Percentiles rank a stretch among this genome's conserved stretches.
phyloP scores from a whole-genome alignment of 768 basidiomycete species.

The Vishniacozyma victoriae region DNA sequence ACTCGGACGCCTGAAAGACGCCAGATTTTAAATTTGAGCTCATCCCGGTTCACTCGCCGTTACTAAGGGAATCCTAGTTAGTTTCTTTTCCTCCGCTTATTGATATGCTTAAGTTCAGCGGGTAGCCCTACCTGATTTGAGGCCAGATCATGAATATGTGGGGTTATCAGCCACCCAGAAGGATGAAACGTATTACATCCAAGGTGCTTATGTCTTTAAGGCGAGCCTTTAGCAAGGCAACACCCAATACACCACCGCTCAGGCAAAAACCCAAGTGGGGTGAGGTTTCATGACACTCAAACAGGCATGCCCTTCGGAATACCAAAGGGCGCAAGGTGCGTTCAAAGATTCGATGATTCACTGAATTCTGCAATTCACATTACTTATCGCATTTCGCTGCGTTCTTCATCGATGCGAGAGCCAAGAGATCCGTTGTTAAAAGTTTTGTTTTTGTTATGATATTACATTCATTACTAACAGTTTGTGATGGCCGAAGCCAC shows the following conservation, averaged over 20 bases:
- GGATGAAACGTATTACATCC: constrained; percentile 55
- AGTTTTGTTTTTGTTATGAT: constrained; percentile 49
- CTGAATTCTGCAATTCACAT: constrained; percentile 77
- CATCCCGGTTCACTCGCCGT: constrained; percentile 78
- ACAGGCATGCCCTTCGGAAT: constrained; percentile 61
- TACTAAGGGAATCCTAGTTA: constrained; percentile 85
- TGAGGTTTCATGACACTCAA: constrained; percentile 58
- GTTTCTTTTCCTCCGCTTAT: constrained; percentile 87
- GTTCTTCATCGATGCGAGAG: constrained; percentile 75
- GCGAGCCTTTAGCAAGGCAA: constrained; percentile 39
- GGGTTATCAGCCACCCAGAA: constrained; percentile 6
- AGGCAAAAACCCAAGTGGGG: constrained; percentile 25
- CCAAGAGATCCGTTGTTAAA: constrained; percentile 68
- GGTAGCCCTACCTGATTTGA: constrained; percentile 79
- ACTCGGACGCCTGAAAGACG: constrained; percentile 59
- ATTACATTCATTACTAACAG: constrained; percentile 34
- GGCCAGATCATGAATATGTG: constrained; percentile 50
- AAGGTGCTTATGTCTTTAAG: constrained; percentile 53
- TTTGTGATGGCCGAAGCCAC: constrained; percentile 17
- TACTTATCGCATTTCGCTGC: constrained; percentile 74
- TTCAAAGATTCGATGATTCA: constrained; percentile 81
- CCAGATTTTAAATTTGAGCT: constrained; percentile 80
- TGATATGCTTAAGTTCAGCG: constrained; percentile 84
- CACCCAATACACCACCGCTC: constrained; percentile 36
- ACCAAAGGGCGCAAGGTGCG: constrained; percentile 70